These are phyloP conservation scores for Neonectria sp. DNA, from an alignment of 2,329 filamentous ascomycete genomes.

Conservation along the genomic window DNA sequence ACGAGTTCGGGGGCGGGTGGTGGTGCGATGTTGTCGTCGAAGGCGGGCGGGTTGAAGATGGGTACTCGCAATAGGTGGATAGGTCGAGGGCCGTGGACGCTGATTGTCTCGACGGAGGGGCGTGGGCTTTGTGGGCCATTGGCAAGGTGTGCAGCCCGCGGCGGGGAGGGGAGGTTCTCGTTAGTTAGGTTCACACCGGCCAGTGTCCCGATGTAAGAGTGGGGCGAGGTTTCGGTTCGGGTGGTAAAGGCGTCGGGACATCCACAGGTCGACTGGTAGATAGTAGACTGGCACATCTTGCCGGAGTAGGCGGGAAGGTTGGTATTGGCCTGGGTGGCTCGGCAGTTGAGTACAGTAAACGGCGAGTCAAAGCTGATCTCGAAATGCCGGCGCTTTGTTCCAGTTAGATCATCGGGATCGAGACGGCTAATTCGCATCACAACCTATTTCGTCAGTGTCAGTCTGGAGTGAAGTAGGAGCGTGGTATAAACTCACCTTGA, in stretches of 20 bases:
- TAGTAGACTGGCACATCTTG: slow-evolving; percentile 64
- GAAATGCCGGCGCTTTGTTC: slow-evolving; percentile 85
- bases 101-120: too few relatives aligned
- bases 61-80: slow-evolving; percentile 89
- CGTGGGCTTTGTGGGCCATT: slow-evolving; percentile 49
- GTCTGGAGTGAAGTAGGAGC: not conserved
- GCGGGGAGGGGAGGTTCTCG: slow-evolving; percentile 61
- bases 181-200: slow-evolving; percentile 54
- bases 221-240: slow-evolving; percentile 76
- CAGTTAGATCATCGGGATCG: slow-evolving; percentile 81
- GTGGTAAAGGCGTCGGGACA: slow-evolving; percentile 67
- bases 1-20: slow-evolving; percentile 50
- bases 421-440: slow-evolving; percentile 92
- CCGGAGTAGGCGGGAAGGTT: slow-evolving; percentile 83
- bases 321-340: slow-evolving; percentile 92
- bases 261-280: slow-evolving; percentile 64
- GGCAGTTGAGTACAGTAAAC: slow-evolving; percentile 93
- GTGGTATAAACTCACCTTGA: slow-evolving; percentile 80
- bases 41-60: slow-evolving; percentile 90
- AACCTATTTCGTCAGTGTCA: slow-evolving; percentile 68
- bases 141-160: slow-evolving; percentile 68
- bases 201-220: slow-evolving; percentile 70
- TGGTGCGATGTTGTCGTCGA: slow-evolving; percentile 78
- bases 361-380: slow-evolving; percentile 98
- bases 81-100: slow-evolving; percentile 73